Evolutionary conservation across 2,329 filamentous ascomycete genomes (phyloP), one percentile per base, ranked within the genome.

Genomic region (Cladorrhinum sp.): DNA sequence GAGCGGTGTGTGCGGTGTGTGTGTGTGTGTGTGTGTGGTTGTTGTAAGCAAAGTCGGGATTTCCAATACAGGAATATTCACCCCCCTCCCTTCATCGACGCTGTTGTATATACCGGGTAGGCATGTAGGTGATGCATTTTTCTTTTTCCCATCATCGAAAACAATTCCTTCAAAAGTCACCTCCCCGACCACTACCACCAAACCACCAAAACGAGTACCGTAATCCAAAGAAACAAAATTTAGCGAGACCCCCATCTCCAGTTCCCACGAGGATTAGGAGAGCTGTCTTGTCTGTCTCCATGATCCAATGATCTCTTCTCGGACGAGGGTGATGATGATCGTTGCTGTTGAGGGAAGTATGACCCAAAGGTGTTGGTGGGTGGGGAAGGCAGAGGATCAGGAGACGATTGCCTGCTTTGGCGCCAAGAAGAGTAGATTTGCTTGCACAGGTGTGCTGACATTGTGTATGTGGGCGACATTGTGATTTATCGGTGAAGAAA

Each of bases 371-470:
- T 54, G 60, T 59, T 58, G 57, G 62, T 69, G 65, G 65, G 62
- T 54, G 68, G 72, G 66, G 65, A 69, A 2, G 66, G 65, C 53
- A 67, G 61, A 49, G 69, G 65, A 60, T 77, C 74, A 56, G 75
- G 70, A 2, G 73, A 73, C 25, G 74, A 70, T 64, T 79, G 77
- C 65, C 77, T 77, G 50, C 77, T 73, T 69, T 83, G 79, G 64
- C 78, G 78, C 81, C 82, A 85, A n/a, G 83, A 85, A 55, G 80
- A 76, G 75, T 79, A 82, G 74, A 85, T 81, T 68, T 85, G 77
- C 73, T 82, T 84, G 80, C 81, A 83, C 72, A 85, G 74, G 67
- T 85, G 83, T 67, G 82, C 81, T 16, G 82, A 84, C 78, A 85
- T 84, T 65, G 83, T 85, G 75, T 85, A 83, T 38, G 83, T 84